Evolutionary conservation across 129 eudicot genomes (phyloP), one percentile per base, ranked within the genome.

Genomic region (Calendula officinalis): DNA sequence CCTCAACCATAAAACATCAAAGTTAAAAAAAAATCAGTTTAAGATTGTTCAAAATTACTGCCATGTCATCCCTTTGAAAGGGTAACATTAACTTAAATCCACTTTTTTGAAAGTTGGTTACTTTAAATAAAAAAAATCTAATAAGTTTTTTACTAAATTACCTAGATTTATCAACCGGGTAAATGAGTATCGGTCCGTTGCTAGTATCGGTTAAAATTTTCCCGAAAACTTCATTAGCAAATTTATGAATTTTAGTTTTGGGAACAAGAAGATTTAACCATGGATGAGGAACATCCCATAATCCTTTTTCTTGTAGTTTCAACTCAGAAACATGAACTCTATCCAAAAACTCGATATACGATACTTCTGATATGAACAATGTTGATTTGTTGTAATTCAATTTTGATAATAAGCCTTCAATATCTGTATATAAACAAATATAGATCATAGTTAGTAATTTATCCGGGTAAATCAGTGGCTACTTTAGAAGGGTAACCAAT

Each of bases 231-330:
- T 83, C 80, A 56, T 33, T 41, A 54, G 94, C 85, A 64, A 94
- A 94, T 8, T 52, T 72, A 60, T 81, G 81, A 38, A 94, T 82
- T 32, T 70, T 82, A 74, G 83, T 83, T 81, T 69, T 81, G 4
- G 99, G 99, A 56, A 94, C 77, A 22, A 94, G 85, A 76, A 94
- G 92, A 78, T 88, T 94, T 57, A 94, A 68, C 99, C 99, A 94
- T 47, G 97, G 99, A 67, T 89, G 99, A 53, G 97, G 92, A 15
- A 94, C 86, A 51, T 94, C 97, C 99, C 99, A 88, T 59, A 94
- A 59, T 22, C 88, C 97, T 39, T 83, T 82, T n/a, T 86, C 90
- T 47, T 86, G 75, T 15, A 88, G 94, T 68, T 86, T 85, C 57
- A 81, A 55, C 68, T 86, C 95, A 1, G 92, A 80, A 9, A 89